Conservation (phyloP, 805 yeast species). For the Candida ortonii region DNA sequence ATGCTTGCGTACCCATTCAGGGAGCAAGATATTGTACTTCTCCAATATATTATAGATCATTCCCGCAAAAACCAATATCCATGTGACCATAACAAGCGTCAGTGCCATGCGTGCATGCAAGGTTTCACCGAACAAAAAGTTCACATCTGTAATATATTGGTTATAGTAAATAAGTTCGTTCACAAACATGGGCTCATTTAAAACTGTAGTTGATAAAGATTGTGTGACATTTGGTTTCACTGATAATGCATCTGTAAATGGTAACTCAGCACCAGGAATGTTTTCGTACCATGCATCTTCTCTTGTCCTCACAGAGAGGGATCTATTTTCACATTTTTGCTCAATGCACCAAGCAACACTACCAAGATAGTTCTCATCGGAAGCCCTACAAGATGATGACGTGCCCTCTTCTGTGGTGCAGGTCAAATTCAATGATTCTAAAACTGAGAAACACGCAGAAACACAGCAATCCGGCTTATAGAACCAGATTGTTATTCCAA, state of each 20-base stretch:
- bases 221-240: neutral
- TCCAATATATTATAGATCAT: neutral
- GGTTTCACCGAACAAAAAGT: neutral
- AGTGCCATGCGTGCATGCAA: neutral
- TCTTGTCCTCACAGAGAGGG: neutral
- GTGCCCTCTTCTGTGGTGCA: slow-evolving; percentile 1
- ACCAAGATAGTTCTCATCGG: neutral
- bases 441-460: neutral
- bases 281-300: neutral
- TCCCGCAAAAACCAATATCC: neutral
- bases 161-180: neutral
- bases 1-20: neutral
- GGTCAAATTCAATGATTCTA: neutral
- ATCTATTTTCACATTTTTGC: slow-evolving; percentile 1
- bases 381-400: neutral
- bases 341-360: slow-evolving; percentile 1
- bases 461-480: slow-evolving; percentile 1
- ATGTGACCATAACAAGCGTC: neutral
- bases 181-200: slow-evolving; percentile 1
- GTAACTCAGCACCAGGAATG: neutral
- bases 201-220: neutral
- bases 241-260: neutral
- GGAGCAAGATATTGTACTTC: neutral
- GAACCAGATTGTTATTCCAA: neutral
- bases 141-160: neutral